Percentiles rank a stretch among this genome's conserved stretches.
Evolutionary conservation across 2,329 filamentous ascomycete species (phyloP).

Genomic region (Zymoseptoria pseudotritici): DNA sequence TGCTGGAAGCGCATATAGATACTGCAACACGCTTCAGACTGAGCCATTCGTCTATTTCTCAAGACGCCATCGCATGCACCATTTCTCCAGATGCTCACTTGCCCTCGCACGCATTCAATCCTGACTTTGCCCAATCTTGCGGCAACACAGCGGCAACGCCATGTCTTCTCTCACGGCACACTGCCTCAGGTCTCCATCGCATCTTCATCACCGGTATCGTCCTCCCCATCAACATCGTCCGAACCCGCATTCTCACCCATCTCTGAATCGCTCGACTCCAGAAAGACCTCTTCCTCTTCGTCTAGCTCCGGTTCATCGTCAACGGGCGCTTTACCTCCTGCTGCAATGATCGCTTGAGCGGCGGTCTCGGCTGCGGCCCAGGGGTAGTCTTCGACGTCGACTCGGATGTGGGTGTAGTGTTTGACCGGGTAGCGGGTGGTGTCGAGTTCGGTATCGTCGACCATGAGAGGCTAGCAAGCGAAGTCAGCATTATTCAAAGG

Average conservation of each 20-base stretch:
- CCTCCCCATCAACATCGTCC: neutral
- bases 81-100: too few relatives aligned
- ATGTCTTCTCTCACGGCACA: neutral
- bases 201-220: neutral
- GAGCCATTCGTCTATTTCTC: too few relatives aligned
- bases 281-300: neutral
- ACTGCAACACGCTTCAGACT: too few relatives aligned
- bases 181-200: neutral
- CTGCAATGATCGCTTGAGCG: neutral
- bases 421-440: slow-evolving; percentile 29
- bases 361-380: slow-evolving; percentile 25
- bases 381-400: slow-evolving; percentile 36
- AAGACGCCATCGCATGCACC: too few relatives aligned
- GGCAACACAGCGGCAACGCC: too few relatives aligned
- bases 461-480: slow-evolving; percentile 27
- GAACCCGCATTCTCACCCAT: neutral
- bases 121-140: too few relatives aligned
- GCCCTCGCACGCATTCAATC: too few relatives aligned
- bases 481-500: neutral
- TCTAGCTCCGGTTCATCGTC: neutral
- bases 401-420: slow-evolving; percentile 40
- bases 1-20: too few relatives aligned
- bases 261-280: neutral
- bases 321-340: neutral
- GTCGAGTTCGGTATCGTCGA: slow-evolving; percentile 35